These are phyloP conservation scores for Cyberlindnera mississippiensis DNA, from an alignment of 805 yeast species.

Conservation along the genomic window DNA sequence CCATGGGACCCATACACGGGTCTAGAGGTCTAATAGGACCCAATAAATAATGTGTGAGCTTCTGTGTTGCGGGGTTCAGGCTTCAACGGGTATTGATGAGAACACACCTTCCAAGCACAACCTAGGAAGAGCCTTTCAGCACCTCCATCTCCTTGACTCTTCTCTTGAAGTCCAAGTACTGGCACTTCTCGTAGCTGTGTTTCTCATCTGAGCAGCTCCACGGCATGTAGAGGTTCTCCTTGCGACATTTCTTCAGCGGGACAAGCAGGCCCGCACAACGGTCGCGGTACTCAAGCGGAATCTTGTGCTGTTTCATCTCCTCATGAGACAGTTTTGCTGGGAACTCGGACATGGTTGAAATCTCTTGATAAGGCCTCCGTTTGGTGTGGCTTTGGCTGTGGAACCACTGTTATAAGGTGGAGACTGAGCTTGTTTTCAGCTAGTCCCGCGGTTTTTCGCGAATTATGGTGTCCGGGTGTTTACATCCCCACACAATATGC, in stretches of 20 bases:
- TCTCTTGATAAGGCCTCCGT: no score
- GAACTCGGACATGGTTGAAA: conserved; percentile 6
- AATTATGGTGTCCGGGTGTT: no score
- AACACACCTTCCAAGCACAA: no score
- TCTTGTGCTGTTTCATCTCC: conserved; percentile 74
- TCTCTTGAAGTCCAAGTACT: conserved; percentile 75
- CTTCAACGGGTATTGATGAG: no score
- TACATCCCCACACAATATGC: no score
- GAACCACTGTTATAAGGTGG: no score
- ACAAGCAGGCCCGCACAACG: conserved; percentile 69
- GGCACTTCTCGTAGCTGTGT: conserved; percentile 83
- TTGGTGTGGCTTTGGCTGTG: neutral
- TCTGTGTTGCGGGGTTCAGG: no score
- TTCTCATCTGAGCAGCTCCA: conserved; percentile 77
- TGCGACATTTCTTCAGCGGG: conserved; percentile 59
- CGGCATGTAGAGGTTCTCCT: conserved; percentile 53
- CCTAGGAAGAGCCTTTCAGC: conserved; percentile 33
- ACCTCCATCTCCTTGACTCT: conserved; percentile 69
- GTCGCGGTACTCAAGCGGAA: conserved; percentile 78
- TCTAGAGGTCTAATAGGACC: no score
- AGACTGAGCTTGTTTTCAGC: no score
- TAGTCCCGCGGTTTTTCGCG: no score
- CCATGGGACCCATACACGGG: neutral
- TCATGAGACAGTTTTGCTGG: conserved; percentile 51
- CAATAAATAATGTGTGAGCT: neutral